Conservation (phyloP, 768 basidiomycete species). For the Boletus huronensis region DNA sequence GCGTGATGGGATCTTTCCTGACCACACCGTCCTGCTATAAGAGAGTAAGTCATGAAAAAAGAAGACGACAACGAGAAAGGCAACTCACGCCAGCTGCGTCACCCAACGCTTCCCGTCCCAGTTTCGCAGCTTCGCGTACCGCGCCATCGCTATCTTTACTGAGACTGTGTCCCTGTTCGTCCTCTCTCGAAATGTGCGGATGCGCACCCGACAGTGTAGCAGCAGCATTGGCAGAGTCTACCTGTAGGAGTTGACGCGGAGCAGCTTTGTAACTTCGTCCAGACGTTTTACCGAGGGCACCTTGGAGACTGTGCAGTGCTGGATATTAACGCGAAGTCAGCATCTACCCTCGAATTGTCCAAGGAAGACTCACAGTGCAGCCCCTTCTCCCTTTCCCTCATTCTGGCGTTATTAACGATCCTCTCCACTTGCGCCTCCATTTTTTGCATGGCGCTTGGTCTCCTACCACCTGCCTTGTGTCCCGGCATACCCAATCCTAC, state of each 20-base stretch:
- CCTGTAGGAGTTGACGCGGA: constrained; percentile 93
- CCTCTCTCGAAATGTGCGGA: constrained; percentile 52
- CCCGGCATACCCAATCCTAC: constrained; percentile 58
- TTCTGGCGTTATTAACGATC: constrained; percentile 87
- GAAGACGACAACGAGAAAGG: not conserved
- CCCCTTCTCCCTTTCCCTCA: constrained; percentile 83
- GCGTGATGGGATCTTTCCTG: constrained; percentile 69
- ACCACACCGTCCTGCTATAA: constrained; percentile 59
- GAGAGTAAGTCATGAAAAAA: not conserved
- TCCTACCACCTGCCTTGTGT: constrained; percentile 56
- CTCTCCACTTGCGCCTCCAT: constrained; percentile 96
- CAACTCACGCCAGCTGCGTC: constrained; percentile 49
- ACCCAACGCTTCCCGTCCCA: constrained; percentile 71
- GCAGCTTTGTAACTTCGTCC: constrained; percentile 93
- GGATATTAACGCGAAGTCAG: constrained; percentile 9
- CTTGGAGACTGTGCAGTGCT: constrained; percentile 80
- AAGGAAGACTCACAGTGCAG: constrained; percentile 43
- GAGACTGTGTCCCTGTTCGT: constrained; percentile 29
- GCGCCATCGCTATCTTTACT: constrained; percentile 47
- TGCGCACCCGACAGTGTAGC: constrained; percentile 41
- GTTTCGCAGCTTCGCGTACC: constrained; percentile 69
- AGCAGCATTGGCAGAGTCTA: constrained; percentile 51
- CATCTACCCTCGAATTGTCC: not conserved
- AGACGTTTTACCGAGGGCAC: constrained; percentile 92
- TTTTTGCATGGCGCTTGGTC: constrained; percentile 84